Conservation (phyloP, 2,329 filamentous ascomycete genomes). For the Parasarocladium wereldwijsianum region DNA sequence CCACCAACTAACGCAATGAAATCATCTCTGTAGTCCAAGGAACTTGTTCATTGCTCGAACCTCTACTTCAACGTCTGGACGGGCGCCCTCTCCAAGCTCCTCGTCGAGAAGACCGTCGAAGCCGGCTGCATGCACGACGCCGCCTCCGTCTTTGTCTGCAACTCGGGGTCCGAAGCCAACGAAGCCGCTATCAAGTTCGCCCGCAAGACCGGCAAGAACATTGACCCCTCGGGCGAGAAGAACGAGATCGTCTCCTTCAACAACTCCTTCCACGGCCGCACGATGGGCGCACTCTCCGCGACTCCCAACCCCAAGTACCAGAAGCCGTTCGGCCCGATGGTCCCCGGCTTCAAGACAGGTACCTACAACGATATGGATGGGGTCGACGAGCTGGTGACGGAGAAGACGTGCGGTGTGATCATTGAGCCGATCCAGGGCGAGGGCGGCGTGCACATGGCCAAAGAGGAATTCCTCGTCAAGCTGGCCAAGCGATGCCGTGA, state of each 20-base stretch:
- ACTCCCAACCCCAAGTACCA: conserved; percentile 98
- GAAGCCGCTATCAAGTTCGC: conserved; percentile 97
- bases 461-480: conserved; percentile 66
- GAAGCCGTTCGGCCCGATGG: conserved; percentile 84
- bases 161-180: conserved; percentile 93
- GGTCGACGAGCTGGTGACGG: conserved; percentile 61
- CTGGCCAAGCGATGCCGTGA: conserved; percentile 74
- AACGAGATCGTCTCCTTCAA: conserved; percentile 80
- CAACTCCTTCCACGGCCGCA: conserved; percentile 88
- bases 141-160: conserved; percentile 77
- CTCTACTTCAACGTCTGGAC: conserved; percentile 97
- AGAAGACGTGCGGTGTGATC: conserved; percentile 84
- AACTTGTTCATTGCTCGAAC: conserved; percentile 83
- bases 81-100: conserved; percentile 69
- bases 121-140: conserved; percentile 74
- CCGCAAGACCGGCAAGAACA: conserved; percentile 70
- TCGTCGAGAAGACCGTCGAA: conserved; percentile 67
- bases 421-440: conserved; percentile 97
- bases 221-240: conserved; percentile 59
- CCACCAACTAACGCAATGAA: conserved; percentile 5
- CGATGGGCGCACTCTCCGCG: conserved; percentile 88
- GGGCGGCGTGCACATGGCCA: conserved; percentile 77
- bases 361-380: conserved; percentile 67
- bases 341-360: conserved; percentile 82
- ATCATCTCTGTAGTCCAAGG: conserved; percentile 37